Percentiles rank a stretch among this genome's conserved stretches.
These are phyloP conservation scores for Yamadazyma epiphylla DNA, from an alignment of 1,139 yeast genomes.

Conservation along the genomic window DNA sequence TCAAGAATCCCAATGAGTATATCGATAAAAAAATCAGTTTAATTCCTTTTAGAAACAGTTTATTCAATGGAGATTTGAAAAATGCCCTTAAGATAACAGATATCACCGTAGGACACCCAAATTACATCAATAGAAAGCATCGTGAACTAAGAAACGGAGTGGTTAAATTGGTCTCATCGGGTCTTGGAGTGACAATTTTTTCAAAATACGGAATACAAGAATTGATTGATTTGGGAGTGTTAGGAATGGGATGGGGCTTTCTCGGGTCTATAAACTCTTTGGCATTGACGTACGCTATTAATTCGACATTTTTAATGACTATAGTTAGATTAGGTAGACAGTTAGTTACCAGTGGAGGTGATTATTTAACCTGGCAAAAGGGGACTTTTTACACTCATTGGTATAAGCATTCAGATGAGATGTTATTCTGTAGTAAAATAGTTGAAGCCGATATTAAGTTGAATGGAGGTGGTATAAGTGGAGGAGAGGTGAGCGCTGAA, in stretches of 20 bases:
- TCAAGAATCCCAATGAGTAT: conserved; percentile 24
- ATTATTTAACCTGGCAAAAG: conserved; percentile 55
- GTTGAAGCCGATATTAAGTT: conserved; percentile 61
- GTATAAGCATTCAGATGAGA: conserved; percentile 65
- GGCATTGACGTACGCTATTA: conserved; percentile 59
- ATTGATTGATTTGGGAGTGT: conserved; percentile 29
- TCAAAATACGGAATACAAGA: conserved; percentile 38
- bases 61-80: conserved; percentile 57
- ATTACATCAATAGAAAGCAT: conserved; percentile 37
- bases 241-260: conserved; percentile 37
- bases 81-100: conserved; percentile 59
- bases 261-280: conserved; percentile 55
- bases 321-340: conserved; percentile 57
- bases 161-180: conserved; percentile 26
- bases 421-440: conserved; percentile 61
- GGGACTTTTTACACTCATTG: conserved; percentile 66
- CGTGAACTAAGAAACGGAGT: conserved; percentile 26
- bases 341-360: conserved; percentile 47
- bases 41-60: conserved; percentile 58
- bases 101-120: conserved; percentile 55
- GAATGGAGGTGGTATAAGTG: conserved; percentile 38
- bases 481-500: conserved; percentile 32
- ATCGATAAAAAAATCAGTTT: conserved; percentile 44
- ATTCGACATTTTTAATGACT: conserved; percentile 58
- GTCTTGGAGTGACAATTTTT: conserved; percentile 32